A percentile compares a stretch with the other conserved stretches of the same genome.
phyloP scores from a whole-genome alignment of 768 basidiomycete genomes.

The Rhizopogon sp. region DNA sequence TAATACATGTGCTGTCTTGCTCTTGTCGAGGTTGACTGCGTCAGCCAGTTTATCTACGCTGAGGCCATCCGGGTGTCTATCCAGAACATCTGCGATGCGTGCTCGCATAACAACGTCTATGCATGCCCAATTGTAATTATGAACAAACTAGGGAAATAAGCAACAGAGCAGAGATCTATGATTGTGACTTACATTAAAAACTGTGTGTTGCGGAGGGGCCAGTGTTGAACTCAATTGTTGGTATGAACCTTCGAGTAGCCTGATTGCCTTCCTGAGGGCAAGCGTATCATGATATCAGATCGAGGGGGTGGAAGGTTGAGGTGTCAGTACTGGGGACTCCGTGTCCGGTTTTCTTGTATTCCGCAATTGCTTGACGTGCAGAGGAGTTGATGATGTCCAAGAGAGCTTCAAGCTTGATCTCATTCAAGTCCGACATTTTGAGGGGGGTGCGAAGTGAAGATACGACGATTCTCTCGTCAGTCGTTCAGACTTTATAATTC shows the following conservation, averaged over 20 bases:
- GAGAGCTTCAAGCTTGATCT: slow-evolving; percentile 25
- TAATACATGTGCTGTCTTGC: slow-evolving; percentile 25
- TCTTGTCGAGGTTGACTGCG: slow-evolving; percentile 16
- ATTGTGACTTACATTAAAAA: slow-evolving; percentile 15
- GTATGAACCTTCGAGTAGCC: slow-evolving; percentile 20
- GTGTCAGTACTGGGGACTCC: slow-evolving; percentile 22
- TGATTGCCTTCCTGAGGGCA: slow-evolving; percentile 19
- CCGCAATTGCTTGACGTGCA: slow-evolving; percentile 20
- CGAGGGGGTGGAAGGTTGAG: slow-evolving; percentile 16
- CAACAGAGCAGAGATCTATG: not conserved
- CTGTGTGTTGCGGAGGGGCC: slow-evolving; percentile 23
- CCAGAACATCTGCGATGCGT: slow-evolving; percentile 22
- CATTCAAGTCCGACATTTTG: not conserved
- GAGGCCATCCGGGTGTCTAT: slow-evolving; percentile 21
- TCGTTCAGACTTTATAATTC: not conserved
- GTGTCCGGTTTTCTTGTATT: slow-evolving; percentile 19
- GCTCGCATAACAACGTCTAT: slow-evolving; percentile 18
- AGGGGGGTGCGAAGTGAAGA: not conserved
- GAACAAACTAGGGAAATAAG: slow-evolving; percentile 4
- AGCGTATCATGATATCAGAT: slow-evolving; percentile 14
- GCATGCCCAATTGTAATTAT: slow-evolving; percentile 23
- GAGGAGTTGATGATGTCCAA: slow-evolving; percentile 26
- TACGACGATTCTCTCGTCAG: not conserved
- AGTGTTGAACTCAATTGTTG: slow-evolving; percentile 20
- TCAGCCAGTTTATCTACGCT: slow-evolving; percentile 19